Evolutionary conservation across 73 alveolate species (phyloP).

Genomic region (Tetrahymena thermophila): DNA sequence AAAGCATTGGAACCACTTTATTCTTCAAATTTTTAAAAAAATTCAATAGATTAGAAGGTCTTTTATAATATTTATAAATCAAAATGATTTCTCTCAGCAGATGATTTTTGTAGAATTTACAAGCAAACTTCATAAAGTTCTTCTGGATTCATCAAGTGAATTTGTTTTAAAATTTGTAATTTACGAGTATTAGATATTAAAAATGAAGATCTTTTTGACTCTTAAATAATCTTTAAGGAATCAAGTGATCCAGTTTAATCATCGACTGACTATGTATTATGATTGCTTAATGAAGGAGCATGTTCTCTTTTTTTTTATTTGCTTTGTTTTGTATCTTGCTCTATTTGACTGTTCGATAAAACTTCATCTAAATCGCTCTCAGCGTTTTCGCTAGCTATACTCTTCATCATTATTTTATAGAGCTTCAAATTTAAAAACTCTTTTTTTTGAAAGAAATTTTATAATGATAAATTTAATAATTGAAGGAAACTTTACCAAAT

Average conservation of each 20-base stretch:
- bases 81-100: neutral
- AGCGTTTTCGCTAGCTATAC: neutral
- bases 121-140: neutral
- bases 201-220: neutral
- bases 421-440: neutral
- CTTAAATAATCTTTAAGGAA: neutral
- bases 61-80: neutral
- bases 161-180: neutral
- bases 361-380: neutral
- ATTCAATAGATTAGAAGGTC: neutral
- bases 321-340: neutral
- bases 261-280: neutral
- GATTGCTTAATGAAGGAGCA: neutral
- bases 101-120: neutral
- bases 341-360: neutral
- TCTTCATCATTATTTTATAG: neutral
- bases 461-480: neutral
- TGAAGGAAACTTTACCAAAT: neutral
- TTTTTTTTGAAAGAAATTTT: neutral
- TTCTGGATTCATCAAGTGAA: neutral
- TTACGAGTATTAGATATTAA: neutral
- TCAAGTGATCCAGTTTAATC: neutral
- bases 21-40: neutral
- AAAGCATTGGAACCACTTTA: neutral
- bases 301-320: too few species aligned